Evolutionary conservation across 257 asterid genomes (phyloP).

Genomic region (Paraleonurus japonicus): DNA sequence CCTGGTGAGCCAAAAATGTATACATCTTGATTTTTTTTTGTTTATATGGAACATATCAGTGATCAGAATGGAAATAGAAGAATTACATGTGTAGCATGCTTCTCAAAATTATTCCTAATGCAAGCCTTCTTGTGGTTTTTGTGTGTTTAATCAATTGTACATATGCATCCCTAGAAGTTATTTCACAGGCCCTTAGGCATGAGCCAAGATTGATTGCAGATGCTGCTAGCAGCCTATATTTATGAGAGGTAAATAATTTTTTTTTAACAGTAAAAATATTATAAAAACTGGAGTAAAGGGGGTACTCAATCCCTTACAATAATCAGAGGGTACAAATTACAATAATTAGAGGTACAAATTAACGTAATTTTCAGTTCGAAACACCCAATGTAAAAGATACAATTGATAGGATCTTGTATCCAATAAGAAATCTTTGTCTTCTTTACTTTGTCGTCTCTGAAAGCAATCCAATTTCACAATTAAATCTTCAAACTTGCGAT

Average conservation of each 20-base stretch:
- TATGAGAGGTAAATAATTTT: neutral
- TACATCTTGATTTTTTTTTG: conserved; percentile 10
- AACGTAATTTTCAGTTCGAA: too few relatives aligned
- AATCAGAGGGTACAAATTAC: too few relatives aligned
- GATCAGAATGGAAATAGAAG: conserved; percentile 1
- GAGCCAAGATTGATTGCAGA: neutral
- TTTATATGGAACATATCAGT: neutral
- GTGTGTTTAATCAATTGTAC: neutral
- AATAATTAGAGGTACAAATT: too few relatives aligned
- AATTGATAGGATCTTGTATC: too few relatives aligned
- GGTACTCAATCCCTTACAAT: too few relatives aligned
- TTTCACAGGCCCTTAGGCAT: conserved; percentile 5
- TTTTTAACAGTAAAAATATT: too few relatives aligned
- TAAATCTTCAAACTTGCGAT: too few relatives aligned
- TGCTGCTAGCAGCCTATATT: neutral
- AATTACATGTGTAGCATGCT: neutral
- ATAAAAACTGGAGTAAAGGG: too few relatives aligned
- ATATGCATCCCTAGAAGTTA: neutral
- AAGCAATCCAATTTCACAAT: too few relatives aligned
- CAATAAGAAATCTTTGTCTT: too few relatives aligned
- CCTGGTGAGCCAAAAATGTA: neutral
- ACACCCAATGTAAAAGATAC: too few relatives aligned
- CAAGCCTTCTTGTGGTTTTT: neutral
- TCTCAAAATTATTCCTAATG: conserved; percentile 5
- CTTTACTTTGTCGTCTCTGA: too few relatives aligned